Evolutionary conservation across 495 filamentous ascomycete genomes (phyloP).

Genomic region (Polyplosphaeria fusca): DNA sequence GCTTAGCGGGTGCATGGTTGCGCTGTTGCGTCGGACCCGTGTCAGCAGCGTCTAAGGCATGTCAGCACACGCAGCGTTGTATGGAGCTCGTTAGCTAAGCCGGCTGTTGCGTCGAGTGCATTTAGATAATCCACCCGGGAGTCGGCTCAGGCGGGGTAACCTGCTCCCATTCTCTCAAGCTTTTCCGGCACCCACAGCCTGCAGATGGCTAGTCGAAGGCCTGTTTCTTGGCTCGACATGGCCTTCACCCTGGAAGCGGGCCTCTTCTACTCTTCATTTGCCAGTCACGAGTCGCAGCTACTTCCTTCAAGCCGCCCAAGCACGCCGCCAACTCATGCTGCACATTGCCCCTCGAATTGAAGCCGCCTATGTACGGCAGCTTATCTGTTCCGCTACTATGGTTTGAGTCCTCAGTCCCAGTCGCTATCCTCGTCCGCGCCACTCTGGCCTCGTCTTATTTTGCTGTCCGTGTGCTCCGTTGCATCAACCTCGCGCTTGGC

Average conservation of each 20-base stretch:
- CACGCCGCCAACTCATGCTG: too few species aligned
- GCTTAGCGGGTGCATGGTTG: too few species aligned
- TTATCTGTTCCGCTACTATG: too few species aligned
- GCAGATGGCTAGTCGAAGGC: neutral
- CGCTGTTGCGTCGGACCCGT: neutral
- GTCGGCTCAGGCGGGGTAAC: neutral
- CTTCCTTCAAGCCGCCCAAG: too few species aligned
- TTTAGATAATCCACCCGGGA: neutral
- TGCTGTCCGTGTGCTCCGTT: constrained; percentile 48
- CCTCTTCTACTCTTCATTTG: too few species aligned
- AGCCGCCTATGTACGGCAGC: too few species aligned
- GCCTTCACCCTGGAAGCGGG: too few species aligned
- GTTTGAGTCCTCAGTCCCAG: constrained; percentile 43
- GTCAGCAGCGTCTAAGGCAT: constrained; percentile 18
- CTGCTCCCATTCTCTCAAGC: neutral
- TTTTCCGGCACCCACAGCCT: neutral
- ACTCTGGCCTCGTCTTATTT: constrained; percentile 41
- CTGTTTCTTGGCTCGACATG: too few species aligned
- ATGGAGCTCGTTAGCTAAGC: constrained; percentile 31
- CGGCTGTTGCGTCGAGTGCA: neutral
- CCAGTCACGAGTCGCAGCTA: too few species aligned
- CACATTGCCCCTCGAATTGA: too few species aligned
- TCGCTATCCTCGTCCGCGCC: constrained; percentile 37
- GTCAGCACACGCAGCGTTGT: constrained; percentile 34
- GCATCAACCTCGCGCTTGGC: constrained; percentile 63